Conservation (phyloP, 2,329 filamentous ascomycete species). For the Didymella arachidicola region DNA sequence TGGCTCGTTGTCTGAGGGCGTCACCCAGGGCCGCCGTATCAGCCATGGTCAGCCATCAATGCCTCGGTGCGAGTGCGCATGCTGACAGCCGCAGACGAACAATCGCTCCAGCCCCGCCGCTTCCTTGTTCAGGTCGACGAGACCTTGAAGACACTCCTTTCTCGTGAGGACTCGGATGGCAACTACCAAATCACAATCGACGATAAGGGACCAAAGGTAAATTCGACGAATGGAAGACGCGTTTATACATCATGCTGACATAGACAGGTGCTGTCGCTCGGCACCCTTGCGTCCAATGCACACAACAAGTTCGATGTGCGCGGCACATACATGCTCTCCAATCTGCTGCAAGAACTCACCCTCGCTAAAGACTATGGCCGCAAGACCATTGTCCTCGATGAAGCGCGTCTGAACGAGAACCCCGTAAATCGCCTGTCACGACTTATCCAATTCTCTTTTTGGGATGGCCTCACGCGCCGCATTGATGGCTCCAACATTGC, state of each 20-base stretch:
- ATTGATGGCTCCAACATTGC: conserved; percentile 91
- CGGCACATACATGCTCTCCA: conserved; percentile 97
- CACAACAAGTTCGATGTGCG: conserved; percentile 89
- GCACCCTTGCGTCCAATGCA: conserved; percentile 85
- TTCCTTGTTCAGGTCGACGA: conserved; percentile 88
- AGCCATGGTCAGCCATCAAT: conserved; percentile 46
- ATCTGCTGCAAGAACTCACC: conserved; percentile 92
- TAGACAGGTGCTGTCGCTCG: conserved; percentile 75
- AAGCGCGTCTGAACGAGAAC: conserved; percentile 91
- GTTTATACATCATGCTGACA: conserved; percentile 33
- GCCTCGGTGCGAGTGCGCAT: background rate
- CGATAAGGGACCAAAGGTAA: conserved; percentile 88
- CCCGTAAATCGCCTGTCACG: conserved; percentile 87
- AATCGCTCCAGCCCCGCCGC: conserved; percentile 71
- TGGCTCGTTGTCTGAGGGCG: conserved; percentile 36
- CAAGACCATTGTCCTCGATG: conserved; percentile 89
- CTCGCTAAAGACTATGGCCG: conserved; percentile 90
- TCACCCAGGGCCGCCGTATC: conserved; percentile 45
- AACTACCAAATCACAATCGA: conserved; percentile 99
- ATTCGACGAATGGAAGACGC: conserved; percentile 18
- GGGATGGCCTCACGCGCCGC: conserved; percentile 86
- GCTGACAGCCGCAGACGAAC: conserved; percentile 69
- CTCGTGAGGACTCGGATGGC: conserved; percentile 88
- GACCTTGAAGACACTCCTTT: conserved; percentile 79
- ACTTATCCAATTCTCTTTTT: conserved; percentile 89